A percentile compares a stretch with the other conserved stretches of the same genome.
Evolutionary conservation across 805 yeast species (phyloP).

Genomic region (Suhomyces emberorum): DNA sequence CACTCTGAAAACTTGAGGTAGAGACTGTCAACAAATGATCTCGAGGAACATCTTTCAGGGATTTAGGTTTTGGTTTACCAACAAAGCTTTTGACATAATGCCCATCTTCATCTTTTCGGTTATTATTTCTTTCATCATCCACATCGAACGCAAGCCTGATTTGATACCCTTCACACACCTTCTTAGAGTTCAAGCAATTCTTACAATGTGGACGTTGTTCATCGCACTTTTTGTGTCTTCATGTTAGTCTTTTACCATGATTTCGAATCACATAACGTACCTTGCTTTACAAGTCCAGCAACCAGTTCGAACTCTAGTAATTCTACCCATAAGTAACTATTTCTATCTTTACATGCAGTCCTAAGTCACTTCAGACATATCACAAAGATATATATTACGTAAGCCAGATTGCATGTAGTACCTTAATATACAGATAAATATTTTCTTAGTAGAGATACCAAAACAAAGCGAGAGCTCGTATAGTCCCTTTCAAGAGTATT

Average conservation of each 20-base stretch:
- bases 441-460: no score
- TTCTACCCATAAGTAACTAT: slow-evolving; percentile 24
- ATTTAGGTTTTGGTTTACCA: slow-evolving; percentile 36
- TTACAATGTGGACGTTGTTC: slow-evolving; percentile 51
- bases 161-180: slow-evolving; percentile 50
- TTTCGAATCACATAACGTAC: slow-evolving; percentile 25
- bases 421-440: no score
- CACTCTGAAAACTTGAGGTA: neutral
- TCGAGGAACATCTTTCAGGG: no score
- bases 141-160: slow-evolving; percentile 48
- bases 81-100: slow-evolving; percentile 42
- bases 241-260: slow-evolving; percentile 1
- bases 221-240: slow-evolving; percentile 53
- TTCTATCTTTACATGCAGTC: no score
- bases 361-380: no score
- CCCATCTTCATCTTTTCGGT: slow-evolving; percentile 16
- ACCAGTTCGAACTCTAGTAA: slow-evolving; percentile 52
- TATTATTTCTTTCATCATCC: slow-evolving; percentile 40
- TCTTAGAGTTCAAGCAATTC: slow-evolving; percentile 44
- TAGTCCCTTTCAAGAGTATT: no score
- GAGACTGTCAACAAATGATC: neutral
- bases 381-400: no score
- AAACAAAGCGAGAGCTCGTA: no score
- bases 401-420: no score
- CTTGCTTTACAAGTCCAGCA: slow-evolving; percentile 57